Conservation (phyloP, 1,139 yeast genomes). For the Pichia sp. region DNA sequence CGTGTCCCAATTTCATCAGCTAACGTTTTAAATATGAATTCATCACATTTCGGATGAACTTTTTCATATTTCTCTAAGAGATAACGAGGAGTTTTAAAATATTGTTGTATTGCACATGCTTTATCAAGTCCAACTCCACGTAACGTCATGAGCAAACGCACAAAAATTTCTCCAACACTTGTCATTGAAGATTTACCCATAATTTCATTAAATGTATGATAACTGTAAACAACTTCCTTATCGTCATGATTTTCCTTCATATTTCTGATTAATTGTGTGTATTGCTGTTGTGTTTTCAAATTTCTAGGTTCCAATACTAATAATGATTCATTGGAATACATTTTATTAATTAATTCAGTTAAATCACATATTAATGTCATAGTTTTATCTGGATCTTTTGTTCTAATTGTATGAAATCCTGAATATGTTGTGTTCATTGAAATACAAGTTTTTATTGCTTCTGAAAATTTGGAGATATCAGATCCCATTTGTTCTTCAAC, state of each 20-base stretch:
- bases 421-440: slow-evolving; percentile 64
- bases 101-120: slow-evolving; percentile 67
- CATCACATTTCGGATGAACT: slow-evolving; percentile 30
- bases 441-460: slow-evolving; percentile 70
- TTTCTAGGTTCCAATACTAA: slow-evolving; percentile 46
- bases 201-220: slow-evolving; percentile 58
- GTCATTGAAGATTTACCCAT: slow-evolving; percentile 65
- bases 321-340: slow-evolving; percentile 33
- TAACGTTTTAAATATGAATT: slow-evolving; percentile 40
- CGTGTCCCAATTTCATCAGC: slow-evolving; percentile 53
- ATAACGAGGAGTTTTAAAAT: slow-evolving; percentile 56
- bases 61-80: slow-evolving; percentile 41
- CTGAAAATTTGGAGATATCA: slow-evolving; percentile 43
- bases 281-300: slow-evolving; percentile 49
- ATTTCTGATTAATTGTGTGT: slow-evolving; percentile 33
- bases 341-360: slow-evolving; percentile 43
- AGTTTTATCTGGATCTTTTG: slow-evolving; percentile 71
- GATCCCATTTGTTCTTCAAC: slow-evolving; percentile 68
- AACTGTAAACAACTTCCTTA: slow-evolving; percentile 51
- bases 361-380: slow-evolving; percentile 53
- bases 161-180: slow-evolving; percentile 70
- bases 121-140: slow-evolving; percentile 80
- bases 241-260: slow-evolving; percentile 42
- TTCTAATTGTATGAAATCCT: slow-evolving; percentile 61
- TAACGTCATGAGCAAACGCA: slow-evolving; percentile 70